Base-by-base conservation (phyloP, 2,329 filamentous ascomycete species). In the Colletotrichum eleusines region DNA sequence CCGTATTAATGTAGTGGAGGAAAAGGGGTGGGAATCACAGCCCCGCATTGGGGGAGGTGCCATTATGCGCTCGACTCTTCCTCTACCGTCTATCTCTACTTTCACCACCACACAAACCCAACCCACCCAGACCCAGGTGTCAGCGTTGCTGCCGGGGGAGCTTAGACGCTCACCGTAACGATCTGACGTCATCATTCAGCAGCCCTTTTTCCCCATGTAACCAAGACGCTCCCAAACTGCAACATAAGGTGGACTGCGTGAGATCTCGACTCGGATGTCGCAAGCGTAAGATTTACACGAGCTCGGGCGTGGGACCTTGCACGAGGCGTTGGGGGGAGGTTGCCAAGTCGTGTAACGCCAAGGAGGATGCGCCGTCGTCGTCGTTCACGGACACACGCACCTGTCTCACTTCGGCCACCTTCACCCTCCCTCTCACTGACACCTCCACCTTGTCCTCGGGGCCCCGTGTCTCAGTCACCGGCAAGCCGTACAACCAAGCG, bases 391-490 rank as follows among this genome's bases (percentile, higher is more conserved):
- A 69, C 53, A 33, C 66, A 53, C 44, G 9, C 60, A 53, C 53
- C 44, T 65, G 61, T 65, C 53, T 69, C 44, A 69, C 51, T 46
- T 46, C n/a, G 18, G 57, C 44, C 33, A 48, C 33, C 26, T 51
- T 35, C 31, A 26, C n/a, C 16, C 33, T 9, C 23, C 8, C 51
- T 4, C 51, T 44, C 42, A 68, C 20, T 40, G 50, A 44, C 38
- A 33, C 23, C n/a, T n/a, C 35, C 20, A 7, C 40, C 62, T 28
- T 31, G 59, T 31, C 46, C 61, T 65, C 31, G 44, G 53, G 16
- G 31, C 44, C 44, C 20, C n/a, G n/a, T 31, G 26, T 23, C 18
- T 58, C 44, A 53, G 61, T 44, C 53, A 35, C 33, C 20, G 31
- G 53, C 33, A 18, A 35, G 31, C 12, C 31, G 31, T 33, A 38